phyloP scores from a whole-genome alignment of 1,284 basidiomycete genomes.

The Irpex sp. region DNA sequence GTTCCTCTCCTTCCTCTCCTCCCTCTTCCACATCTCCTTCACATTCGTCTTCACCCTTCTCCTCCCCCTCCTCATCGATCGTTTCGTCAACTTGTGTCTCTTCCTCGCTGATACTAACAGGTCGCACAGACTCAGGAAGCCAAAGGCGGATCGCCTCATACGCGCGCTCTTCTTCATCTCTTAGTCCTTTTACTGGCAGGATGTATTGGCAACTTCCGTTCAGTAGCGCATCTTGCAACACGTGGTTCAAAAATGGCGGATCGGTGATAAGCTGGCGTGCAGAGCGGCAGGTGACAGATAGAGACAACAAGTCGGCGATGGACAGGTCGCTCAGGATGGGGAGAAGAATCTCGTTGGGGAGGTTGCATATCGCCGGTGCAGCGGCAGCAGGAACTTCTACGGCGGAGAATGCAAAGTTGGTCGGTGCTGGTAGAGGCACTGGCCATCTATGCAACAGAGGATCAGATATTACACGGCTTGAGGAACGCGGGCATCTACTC shows the following conservation, averaged over 20 bases:
- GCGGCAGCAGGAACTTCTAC: not conserved
- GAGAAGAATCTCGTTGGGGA: constrained; percentile 9
- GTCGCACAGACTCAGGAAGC: constrained; percentile 2
- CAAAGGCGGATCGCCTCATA: constrained; percentile 7
- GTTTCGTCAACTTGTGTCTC: not conserved
- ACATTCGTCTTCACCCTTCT: no score
- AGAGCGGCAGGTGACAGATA: constrained; percentile 3
- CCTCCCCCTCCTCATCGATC: no score
- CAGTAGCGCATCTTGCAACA: constrained; percentile 4
- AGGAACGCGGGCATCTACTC: not conserved
- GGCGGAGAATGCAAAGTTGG: not conserved
- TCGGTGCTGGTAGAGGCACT: not conserved
- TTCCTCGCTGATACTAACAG: not conserved
- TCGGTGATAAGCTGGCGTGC: constrained; percentile 2
- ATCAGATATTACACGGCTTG: no score
- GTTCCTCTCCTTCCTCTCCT: not conserved
- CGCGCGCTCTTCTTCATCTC: constrained; percentile 4
- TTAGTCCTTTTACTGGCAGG: constrained; percentile 2
- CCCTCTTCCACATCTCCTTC: no score
- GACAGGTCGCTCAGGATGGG: constrained; percentile 6
- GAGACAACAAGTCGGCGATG: not conserved
- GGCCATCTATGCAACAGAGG: no score
- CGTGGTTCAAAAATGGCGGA: constrained; percentile 5
- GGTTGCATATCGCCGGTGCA: not conserved
- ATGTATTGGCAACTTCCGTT: constrained; percentile 8